A percentile compares a stretch with the other conserved stretches of the same genome.
phyloP scores from a whole-genome alignment of 768 basidiomycete species.

The Phaeolepiota aurea region DNA sequence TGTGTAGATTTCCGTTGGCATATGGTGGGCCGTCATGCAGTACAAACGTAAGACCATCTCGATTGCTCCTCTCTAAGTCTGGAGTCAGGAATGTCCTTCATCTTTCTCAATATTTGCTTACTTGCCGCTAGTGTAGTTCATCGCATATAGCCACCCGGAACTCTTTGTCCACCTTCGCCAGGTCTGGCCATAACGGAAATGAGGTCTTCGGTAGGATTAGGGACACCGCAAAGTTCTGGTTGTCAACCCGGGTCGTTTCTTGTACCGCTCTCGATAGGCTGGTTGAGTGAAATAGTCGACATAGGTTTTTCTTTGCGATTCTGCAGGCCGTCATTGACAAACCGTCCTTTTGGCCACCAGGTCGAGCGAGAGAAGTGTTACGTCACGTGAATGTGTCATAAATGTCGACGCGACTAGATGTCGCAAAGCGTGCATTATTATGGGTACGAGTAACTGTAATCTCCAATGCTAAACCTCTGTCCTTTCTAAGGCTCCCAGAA shows the following conservation, averaged over 20 bases:
- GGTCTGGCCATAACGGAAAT: conserved; percentile 68
- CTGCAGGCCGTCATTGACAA: conserved; percentile 3
- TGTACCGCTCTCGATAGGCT: conserved; percentile 3
- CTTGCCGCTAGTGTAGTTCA: conserved; percentile 75
- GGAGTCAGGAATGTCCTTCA: background rate
- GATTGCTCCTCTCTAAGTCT: conserved; percentile 49
- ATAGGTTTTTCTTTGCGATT: background rate
- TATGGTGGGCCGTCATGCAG: conserved; percentile 97
- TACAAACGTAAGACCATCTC: conserved; percentile 64
- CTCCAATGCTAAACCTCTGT: too few relatives aligned
- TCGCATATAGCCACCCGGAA: conserved; percentile 61
- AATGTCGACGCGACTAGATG: too few relatives aligned
- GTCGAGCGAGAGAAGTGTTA: background rate
- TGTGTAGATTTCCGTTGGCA: conserved; percentile 93
- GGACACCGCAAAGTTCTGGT: too few relatives aligned
- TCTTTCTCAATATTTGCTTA: conserved; percentile 19
- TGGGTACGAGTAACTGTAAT: too few relatives aligned
- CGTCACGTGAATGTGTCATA: conserved; percentile 2
- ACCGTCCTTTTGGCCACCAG: conserved; percentile 5
- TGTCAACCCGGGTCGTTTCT: conserved; percentile 35
- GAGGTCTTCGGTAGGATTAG: conserved; percentile 75
- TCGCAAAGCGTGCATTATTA: too few relatives aligned
- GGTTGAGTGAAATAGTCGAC: background rate
- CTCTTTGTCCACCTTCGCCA: conserved; percentile 48
- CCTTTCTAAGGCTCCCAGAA: too few relatives aligned